Base-by-base conservation (phyloP, 2,329 filamentous ascomycete genomes). In the Bipolaris zeicola region DNA sequence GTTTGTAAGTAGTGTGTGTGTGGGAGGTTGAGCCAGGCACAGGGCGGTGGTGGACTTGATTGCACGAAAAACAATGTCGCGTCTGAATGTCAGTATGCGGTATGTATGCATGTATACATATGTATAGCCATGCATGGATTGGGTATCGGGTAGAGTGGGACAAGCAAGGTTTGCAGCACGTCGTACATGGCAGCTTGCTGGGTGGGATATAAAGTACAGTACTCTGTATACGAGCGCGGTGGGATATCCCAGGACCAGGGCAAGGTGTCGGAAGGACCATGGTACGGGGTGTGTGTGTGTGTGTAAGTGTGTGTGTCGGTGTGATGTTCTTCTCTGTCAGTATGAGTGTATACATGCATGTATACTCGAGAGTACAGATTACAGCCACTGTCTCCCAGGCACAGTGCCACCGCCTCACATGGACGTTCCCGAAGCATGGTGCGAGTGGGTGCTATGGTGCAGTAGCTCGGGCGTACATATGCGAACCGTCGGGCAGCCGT, bases 351-450 rank as follows among this genome's bases (percentile, higher is more conserved):
- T 62, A 61, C 14, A 22, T 41, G 38, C 18, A 16, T 14, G 24
- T 26, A 13, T 42, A 42, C 20, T 13, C n/a, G 13, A 20, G 14
- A 24, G 20, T 42, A 11, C 2, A 31, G 10, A 31, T 7, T 31
- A 31, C 28, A 31, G 28, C 10, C 28, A 31, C 28, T 13, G 64
- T 64, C 58, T 24, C 22, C 61, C 61, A 66, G 58, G 61, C 54
- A 62, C 52, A 45, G 68, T 68, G 64, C 60, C 63, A 67, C 65
- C 62, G 54, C 55, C 61, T 51, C 61, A 61, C 66, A 63, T 58
- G 61, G 58, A 59, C 61, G 61, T 52, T 61, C 58, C 52, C 48
- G 24, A 53, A 22, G 24, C 20, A 26, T 42, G 46, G 55, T 53
- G 55, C 41, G 53, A 28, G 41, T 36, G 52, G 46, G 42, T 45